These are phyloP conservation scores for Trichosporon sp. DNA, from an alignment of 1,284 basidiomycete species.

Conservation along the genomic window DNA sequence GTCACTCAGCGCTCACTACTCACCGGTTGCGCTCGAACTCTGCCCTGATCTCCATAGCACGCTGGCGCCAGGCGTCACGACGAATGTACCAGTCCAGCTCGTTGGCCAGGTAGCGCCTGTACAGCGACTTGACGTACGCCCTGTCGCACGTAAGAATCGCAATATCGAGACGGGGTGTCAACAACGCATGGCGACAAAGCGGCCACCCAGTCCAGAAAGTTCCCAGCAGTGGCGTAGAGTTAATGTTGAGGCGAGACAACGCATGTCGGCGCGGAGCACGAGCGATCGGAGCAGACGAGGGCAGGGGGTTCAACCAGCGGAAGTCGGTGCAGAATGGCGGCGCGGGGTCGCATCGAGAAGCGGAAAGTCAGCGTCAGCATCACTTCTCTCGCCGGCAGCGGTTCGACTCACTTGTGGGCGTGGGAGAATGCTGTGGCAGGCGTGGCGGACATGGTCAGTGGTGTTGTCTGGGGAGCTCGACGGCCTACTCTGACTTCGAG, in stretches of 20 bases:
- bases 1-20: constrained; percentile 41
- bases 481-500: constrained; percentile 15
- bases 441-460: constrained; percentile 14
- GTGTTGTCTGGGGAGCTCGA: constrained; percentile 6
- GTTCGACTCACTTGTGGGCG: constrained; percentile 12
- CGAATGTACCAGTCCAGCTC: constrained; percentile 85
- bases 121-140: constrained; percentile 86
- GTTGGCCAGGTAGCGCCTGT: constrained; percentile 81
- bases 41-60: constrained; percentile 81
- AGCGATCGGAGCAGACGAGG: neutral
- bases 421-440: constrained; percentile 15
- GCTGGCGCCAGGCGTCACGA: constrained; percentile 79
- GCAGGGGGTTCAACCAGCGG: neutral
- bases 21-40: constrained; percentile 91
- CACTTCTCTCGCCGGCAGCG: neutral
- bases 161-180: neutral
- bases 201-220: neutral
- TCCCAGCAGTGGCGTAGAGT: neutral
- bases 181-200: neutral
- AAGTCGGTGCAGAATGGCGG: neutral
- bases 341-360: neutral
- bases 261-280: neutral
- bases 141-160: constrained; percentile 33
- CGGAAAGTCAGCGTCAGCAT: constrained; percentile 13
- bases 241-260: neutral